phyloP scores from a whole-genome alignment of 176 grass and related monocot species.

The Carex myosuroides region DNA sequence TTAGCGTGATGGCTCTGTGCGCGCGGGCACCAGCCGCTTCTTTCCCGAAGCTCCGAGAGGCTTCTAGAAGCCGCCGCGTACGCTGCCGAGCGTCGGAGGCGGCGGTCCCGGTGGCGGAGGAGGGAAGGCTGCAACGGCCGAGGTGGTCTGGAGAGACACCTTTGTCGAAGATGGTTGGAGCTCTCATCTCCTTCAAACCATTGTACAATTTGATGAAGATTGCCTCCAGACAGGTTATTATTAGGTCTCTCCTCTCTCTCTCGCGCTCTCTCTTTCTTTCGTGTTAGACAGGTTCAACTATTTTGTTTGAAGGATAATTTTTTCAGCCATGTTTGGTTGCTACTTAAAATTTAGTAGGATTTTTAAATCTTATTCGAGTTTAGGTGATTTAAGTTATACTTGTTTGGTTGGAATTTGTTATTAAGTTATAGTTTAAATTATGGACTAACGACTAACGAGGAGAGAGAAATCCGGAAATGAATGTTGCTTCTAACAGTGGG shows the following conservation, averaged over 20 bases:
- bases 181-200: slow-evolving; percentile 78
- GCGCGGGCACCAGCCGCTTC: background rate
- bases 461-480: no score
- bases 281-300: no score
- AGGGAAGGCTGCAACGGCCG: slow-evolving; percentile 49
- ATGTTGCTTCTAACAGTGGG: no score
- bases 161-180: slow-evolving; percentile 52
- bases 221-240: slow-evolving; percentile 60
- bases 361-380: no score
- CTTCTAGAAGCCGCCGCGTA: background rate
- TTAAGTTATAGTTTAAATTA: no score
- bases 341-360: no score
- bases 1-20: slow-evolving; percentile 9
- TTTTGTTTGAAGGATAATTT: no score
- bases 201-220: slow-evolving; percentile 80
- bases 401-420: no score
- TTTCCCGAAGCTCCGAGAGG: slow-evolving; percentile 16
- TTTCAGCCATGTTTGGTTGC: no score
- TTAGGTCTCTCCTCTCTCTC: slow-evolving; percentile 31
- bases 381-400: no score
- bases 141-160: slow-evolving; percentile 69
- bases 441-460: no score
- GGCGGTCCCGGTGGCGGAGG: slow-evolving; percentile 22
- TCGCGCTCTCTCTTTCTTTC: background rate
- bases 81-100: slow-evolving; percentile 6